Percentiles rank a stretch among this genome's conserved stretches.
Evolutionary conservation across 2,329 filamentous ascomycete species (phyloP).

Genomic region (Xylariaceae sp.): DNA sequence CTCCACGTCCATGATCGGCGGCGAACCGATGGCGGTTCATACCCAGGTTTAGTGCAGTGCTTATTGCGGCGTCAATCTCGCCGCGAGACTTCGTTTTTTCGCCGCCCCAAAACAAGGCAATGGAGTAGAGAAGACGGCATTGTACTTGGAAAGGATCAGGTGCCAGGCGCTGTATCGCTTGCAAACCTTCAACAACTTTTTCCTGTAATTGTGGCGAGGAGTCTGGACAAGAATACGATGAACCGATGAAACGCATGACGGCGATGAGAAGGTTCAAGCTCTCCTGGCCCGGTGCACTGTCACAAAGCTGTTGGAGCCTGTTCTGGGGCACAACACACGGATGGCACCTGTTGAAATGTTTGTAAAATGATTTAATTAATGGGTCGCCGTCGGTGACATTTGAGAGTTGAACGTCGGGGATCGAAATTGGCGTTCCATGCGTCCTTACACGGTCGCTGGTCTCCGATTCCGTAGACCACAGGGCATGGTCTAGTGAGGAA

Average conservation of each 20-base stretch:
- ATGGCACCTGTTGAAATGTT: constrained; percentile 28
- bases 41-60: constrained; percentile 19
- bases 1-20: constrained; percentile 15
- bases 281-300: constrained; percentile 1
- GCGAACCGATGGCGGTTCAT: constrained; percentile 23
- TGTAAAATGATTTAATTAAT: constrained; percentile 27
- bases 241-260: constrained; percentile 28
- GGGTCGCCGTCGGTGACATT: constrained; percentile 18
- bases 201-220: constrained; percentile 18
- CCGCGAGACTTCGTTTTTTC: constrained; percentile 19
- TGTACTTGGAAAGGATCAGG: constrained; percentile 26
- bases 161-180: constrained; percentile 3
- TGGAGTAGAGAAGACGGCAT: constrained; percentile 27
- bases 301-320: constrained; percentile 17
- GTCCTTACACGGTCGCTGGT: constrained; percentile 2
- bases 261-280: constrained; percentile 19
- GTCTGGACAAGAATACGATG: constrained; percentile 20
- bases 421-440: neutral
- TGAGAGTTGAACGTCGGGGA: constrained; percentile 17
- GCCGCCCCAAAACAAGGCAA: constrained; percentile 21
- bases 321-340: constrained; percentile 23
- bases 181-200: constrained; percentile 19
- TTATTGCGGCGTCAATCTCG: constrained; percentile 26
- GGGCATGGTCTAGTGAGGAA: neutral
- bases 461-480: constrained; percentile 16